These are phyloP conservation scores for Cyclostephanos invisitatus DNA, from an alignment of 108 stramenopile genomes.

Conservation along the genomic window DNA sequence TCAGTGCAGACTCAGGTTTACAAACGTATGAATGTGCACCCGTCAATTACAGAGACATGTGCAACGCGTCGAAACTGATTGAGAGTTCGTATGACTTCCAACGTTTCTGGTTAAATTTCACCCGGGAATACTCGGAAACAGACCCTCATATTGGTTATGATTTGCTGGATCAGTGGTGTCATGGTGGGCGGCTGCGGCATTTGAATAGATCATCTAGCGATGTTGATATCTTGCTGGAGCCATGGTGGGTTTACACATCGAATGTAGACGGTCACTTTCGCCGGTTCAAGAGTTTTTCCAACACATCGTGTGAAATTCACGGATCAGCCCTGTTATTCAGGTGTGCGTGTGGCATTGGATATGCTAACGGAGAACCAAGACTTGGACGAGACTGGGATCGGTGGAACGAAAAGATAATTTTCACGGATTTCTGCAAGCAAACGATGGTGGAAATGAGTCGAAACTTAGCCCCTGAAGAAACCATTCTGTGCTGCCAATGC, in stretches of 20 bases:
- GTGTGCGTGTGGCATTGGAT: slow-evolving; percentile 46
- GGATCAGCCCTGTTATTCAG: slow-evolving; percentile 35
- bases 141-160: slow-evolving; percentile 59
- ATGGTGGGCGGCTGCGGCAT: slow-evolving; percentile 23
- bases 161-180: slow-evolving; percentile 56
- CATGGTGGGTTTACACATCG: slow-evolving; percentile 59
- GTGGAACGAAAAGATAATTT: slow-evolving; percentile 34
- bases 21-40: slow-evolving; percentile 47
- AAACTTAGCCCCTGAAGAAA: background rate
- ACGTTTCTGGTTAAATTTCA: slow-evolving; percentile 51
- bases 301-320: slow-evolving; percentile 52
- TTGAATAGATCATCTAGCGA: slow-evolving; percentile 3
- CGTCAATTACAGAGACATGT: slow-evolving; percentile 44
- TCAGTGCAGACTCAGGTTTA: slow-evolving; percentile 57
- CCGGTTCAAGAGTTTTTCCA: slow-evolving; percentile 26
- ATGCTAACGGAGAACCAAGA: slow-evolving; percentile 28
- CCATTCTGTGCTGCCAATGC: slow-evolving; percentile 27
- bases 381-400: slow-evolving; percentile 34
- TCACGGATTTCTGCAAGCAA: slow-evolving; percentile 14
- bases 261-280: slow-evolving; percentile 66
- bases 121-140: slow-evolving; percentile 41
- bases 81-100: slow-evolving; percentile 39
- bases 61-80: slow-evolving; percentile 39
- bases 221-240: slow-evolving; percentile 12
- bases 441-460: slow-evolving; percentile 13